Evolutionary conservation across 768 basidiomycete species (phyloP), one percentile per base, ranked within the genome.

Genomic region (Hygrophorus russula): DNA sequence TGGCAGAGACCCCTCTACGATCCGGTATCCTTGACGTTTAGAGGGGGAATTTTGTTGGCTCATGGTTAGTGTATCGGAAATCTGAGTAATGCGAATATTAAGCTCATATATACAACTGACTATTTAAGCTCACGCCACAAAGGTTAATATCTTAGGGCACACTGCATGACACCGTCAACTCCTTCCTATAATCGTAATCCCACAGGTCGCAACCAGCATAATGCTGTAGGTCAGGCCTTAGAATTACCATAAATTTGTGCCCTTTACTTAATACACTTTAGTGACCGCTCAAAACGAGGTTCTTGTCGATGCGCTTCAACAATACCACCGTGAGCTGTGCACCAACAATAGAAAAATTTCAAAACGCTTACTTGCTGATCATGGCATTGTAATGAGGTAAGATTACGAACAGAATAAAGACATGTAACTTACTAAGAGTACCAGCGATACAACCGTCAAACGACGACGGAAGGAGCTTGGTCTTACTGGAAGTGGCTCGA

Each of bases 341-440:
- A 63, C 56, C 3, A 51, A 61, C 42, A 54, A 51, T 19, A 39
- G 46, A 19, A 49, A 42, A 18, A 56, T 63, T 9, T 53, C 55
- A 29, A 44, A 56, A 32, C 43, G 60, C 9, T 46, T 64, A 10
- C 35, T 19, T 19, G 9, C n/a, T 3, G 61, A 61, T 24, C 54
- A 59, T 51, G 53, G 53, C 1, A 53, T 64, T 27, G 51, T 39
- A 3, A 49, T 64, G 48, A 57, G 59, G 61, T 60, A 20, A n/a
- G 53, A 55, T 9, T n/a, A n/a, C n/a, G n/a, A n/a, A n/a, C n/a
- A n/a, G n/a, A n/a, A n/a, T n/a, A n/a, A n/a, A n/a, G n/a, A n/a
- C n/a, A n/a, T n/a, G n/a, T n/a, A n/a, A n/a, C n/a, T n/a, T n/a
- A n/a, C n/a, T n/a, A 29, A 18, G 33, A 27, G 17, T 37, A 8